Percentiles rank a stretch among this genome's conserved stretches.
Evolutionary conservation across 148 eudicot genomes (phyloP).

Genomic region (Rhododendron molle): DNA sequence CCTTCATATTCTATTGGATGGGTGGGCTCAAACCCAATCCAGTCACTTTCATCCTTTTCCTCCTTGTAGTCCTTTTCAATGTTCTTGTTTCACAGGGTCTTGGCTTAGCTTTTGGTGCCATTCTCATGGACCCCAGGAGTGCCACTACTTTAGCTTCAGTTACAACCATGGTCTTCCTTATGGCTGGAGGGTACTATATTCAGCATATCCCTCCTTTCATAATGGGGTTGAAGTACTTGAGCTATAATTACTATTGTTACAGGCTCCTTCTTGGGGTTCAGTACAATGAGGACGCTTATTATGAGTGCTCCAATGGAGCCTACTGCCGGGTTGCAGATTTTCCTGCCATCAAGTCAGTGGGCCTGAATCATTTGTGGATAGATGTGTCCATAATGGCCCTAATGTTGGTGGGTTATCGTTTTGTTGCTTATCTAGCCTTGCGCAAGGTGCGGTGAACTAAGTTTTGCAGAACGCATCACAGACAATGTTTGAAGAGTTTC

Average conservation of each 20-base stretch:
- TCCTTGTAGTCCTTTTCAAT: slow-evolving; percentile 72
- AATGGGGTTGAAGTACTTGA: slow-evolving; percentile 89
- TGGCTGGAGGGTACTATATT: slow-evolving; percentile 92
- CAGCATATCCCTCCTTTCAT: slow-evolving; percentile 92
- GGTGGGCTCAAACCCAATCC: slow-evolving; percentile 89
- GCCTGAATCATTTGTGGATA: slow-evolving; percentile 56
- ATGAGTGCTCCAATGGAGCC: slow-evolving; percentile 66
- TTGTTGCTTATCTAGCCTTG: slow-evolving; percentile 82
- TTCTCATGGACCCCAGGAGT: slow-evolving; percentile 85
- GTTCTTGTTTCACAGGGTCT: slow-evolving; percentile 90
- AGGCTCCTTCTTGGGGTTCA: slow-evolving; percentile 87
- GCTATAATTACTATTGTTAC: slow-evolving; percentile 93
- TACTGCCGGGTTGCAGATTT: slow-evolving; percentile 66
- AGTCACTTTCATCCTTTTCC: slow-evolving; percentile 61
- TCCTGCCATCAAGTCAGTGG: slow-evolving; percentile 67
- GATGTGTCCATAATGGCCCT: slow-evolving; percentile 66
- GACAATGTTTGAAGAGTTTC: background rate
- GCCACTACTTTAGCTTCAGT: slow-evolving; percentile 93
- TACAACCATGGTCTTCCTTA: slow-evolving; percentile 85
- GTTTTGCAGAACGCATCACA: background rate
- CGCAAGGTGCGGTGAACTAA: slow-evolving; percentile 46
- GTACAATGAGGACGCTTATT: slow-evolving; percentile 59
- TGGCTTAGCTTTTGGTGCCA: slow-evolving; percentile 87
- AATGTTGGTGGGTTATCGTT: slow-evolving; percentile 84
- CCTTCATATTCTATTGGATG: slow-evolving; percentile 93